Base-by-base conservation (phyloP, 2,329 filamentous ascomycete genomes). In the Colletotrichum sp. region DNA sequence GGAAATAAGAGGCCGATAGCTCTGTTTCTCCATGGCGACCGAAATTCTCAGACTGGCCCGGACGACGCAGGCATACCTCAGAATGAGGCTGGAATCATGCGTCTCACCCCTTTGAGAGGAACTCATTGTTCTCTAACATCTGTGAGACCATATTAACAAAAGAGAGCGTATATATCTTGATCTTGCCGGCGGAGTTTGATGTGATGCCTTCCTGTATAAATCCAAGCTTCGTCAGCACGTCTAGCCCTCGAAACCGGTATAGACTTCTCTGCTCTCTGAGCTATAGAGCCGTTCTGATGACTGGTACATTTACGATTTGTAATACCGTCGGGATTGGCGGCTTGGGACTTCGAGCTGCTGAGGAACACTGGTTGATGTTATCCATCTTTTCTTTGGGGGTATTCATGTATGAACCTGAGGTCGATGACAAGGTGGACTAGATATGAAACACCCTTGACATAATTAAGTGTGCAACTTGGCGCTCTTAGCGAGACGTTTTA, bases 151-250 rank as follows among this genome's bases (percentile, higher is more conserved):
- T 18, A 43, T 2, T 5, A 1, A n/a, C 18, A 1, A 43, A 0
- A 6, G 38, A 0, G 2, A 12, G 1, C 0, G 4, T 4, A n/a
- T 43, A 4, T 43, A 4, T n/a, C 0, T 43, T 43, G 3, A 1
- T 3, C 0, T n/a, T 12, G 38, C 38, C 18, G 18, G 18, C 38
- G 1, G 3, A 7, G 18, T n/a, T 43, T 3, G 9, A 43, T 4
- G 8, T n/a, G 38, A 43, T n/a, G 38, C 18, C 5, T 43, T 43
- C 5, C 18, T 0, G 9, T n/a, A 12, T 43, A 6, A 43, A 43
- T 3, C 38, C 18, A n/a, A 43, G 9, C 38, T 43, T 6, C 38
- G 18, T n/a, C 18, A n/a, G 18, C 9, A n/a, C 2, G 3, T n/a
- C 9, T 43, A 43, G 18, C 9, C 38, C 9, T 43, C 9, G n/a